Base-by-base conservation (phyloP, 164 flowering plant species). In the Aristolochia fimbriata region DNA sequence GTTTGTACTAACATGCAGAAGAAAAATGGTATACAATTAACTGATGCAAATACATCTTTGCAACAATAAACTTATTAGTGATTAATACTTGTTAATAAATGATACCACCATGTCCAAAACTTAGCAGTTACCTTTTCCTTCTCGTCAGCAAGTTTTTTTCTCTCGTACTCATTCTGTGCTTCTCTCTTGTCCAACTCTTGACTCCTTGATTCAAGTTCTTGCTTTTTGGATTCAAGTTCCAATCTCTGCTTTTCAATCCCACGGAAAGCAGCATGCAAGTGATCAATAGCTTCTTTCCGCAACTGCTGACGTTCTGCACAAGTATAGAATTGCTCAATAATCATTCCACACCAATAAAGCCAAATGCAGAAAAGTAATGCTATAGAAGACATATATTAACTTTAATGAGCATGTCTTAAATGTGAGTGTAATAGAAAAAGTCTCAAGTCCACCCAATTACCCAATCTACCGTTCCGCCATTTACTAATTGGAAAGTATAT, bases 161-260 rank as follows among this genome's bases (percentile, higher is more conserved):
- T 77, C 75, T 83, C 88, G 65, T 23, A 68, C 46, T 86, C 89
- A 82, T 80, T 81, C 23, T 73, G 70, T 2, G 78, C 82, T 65
- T 81, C 83, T 12, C 84, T 84, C 58, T 68, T 64, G 31, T 68
- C 75, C 65, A 90, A 64, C 45, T 76, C 76, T 64, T 63, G 56
- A 33, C 65, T 21, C n/a, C 71, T 68, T 30, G 11, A 11, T 61
- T 69, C 70, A 19, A 90, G 75, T 25, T 79, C 66, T 58, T 69
- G 60, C 68, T 62, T 80, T 68, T 73, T 71, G 67, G 70, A 75
- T 61, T 80, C 78, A 56, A 92, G 61, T 9, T 74, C 62, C 22
- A 62, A 67, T 24, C 6, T 53, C 41, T 80, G 71, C 57, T 13
- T 53, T 24, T 81, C 83, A 67, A 86, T 93, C 49, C 83, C 89